These are phyloP conservation scores for Lonicera japonica DNA, from an alignment of 129 eudicot species.

Conservation along the genomic window DNA sequence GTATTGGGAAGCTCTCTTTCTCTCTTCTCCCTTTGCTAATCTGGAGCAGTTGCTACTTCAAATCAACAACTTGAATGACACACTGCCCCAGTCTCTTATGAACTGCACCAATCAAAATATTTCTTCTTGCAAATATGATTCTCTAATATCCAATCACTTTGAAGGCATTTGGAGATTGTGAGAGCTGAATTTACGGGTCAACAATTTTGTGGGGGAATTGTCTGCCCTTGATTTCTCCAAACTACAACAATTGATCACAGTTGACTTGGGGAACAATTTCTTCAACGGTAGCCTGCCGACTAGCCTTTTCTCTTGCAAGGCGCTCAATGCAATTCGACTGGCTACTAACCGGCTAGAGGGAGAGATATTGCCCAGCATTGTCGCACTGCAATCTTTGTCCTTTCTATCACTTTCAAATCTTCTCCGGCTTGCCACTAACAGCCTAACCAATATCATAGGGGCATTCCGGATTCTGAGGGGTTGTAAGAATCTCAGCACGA, in stretches of 20 bases:
- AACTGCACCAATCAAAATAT: constrained; percentile 45
- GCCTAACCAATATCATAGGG: constrained; percentile 39
- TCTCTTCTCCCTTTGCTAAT: no score
- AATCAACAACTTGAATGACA: constrained; percentile 40
- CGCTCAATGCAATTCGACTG: constrained; percentile 45
- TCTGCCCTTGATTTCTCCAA: constrained; percentile 56
- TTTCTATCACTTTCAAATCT: constrained; percentile 64
- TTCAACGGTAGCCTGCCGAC: constrained; percentile 44
- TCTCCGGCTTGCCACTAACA: no score
- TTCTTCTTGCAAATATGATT: no score
- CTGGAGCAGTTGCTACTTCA: constrained; percentile 61
- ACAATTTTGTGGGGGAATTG: constrained; percentile 38
- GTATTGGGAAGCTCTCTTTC: constrained; percentile 47
- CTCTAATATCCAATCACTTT: no score
- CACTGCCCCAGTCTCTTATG: constrained; percentile 46
- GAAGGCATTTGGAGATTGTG: no score
- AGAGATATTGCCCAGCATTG: constrained; percentile 29
- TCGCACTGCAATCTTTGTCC: constrained; percentile 32
- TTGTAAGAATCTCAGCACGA: constrained; percentile 39
- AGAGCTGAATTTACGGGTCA: constrained; percentile 58
- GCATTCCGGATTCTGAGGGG: constrained; percentile 38
- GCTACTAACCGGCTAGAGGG: constrained; percentile 41
- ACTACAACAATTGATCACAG: constrained; percentile 28
- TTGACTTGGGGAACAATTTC: constrained; percentile 64
- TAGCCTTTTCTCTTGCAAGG: constrained; percentile 45